A percentile compares a stretch with the other conserved stretches of the same genome.
Conservation (phyloP, 2,329 filamentous ascomycete species). For the Penicillium sp. region DNA sequence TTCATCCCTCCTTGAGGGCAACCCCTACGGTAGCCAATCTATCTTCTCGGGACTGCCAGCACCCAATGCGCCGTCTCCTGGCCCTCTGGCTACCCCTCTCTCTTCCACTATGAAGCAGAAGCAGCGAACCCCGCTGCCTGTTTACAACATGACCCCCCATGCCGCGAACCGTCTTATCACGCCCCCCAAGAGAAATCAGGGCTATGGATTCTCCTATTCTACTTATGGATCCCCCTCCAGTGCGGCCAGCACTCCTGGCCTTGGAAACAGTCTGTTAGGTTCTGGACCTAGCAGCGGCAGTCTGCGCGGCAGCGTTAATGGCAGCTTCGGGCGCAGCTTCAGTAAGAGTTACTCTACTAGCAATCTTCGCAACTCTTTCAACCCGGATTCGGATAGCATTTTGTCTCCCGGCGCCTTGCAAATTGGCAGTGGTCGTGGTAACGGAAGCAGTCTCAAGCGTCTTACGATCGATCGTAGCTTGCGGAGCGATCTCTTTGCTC, state of each 20-base stretch:
- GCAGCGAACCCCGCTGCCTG: constrained; percentile 76
- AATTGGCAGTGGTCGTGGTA: constrained; percentile 63
- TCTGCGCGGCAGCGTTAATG: constrained; percentile 31
- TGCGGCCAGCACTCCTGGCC: constrained; percentile 65
- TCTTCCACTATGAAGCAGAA: constrained; percentile 73
- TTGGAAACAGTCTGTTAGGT: constrained; percentile 64
- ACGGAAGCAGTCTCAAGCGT: constrained; percentile 76
- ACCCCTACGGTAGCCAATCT: constrained; percentile 85
- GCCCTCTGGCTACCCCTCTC: constrained; percentile 87
- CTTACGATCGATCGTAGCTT: constrained; percentile 89
- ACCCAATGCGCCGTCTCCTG: constrained; percentile 68
- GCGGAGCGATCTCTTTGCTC: constrained; percentile 63
- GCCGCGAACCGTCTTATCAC: constrained; percentile 78
- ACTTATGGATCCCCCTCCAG: constrained; percentile 81
- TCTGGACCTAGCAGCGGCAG: constrained; percentile 11
- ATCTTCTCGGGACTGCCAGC: constrained; percentile 74
- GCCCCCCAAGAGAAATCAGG: constrained; percentile 70
- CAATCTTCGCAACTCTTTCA: constrained; percentile 79
- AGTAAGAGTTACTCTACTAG: constrained; percentile 87
- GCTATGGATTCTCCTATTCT: constrained; percentile 91
- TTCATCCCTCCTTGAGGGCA: constrained; percentile 77
- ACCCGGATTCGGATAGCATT: constrained; percentile 75
- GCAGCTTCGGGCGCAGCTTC: constrained; percentile 68
- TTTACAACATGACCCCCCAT: constrained; percentile 82
- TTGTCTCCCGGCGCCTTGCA: constrained; percentile 83